phyloP scores from a whole-genome alignment of 208 protist species.

The Acanthamoeba healyi region DNA sequence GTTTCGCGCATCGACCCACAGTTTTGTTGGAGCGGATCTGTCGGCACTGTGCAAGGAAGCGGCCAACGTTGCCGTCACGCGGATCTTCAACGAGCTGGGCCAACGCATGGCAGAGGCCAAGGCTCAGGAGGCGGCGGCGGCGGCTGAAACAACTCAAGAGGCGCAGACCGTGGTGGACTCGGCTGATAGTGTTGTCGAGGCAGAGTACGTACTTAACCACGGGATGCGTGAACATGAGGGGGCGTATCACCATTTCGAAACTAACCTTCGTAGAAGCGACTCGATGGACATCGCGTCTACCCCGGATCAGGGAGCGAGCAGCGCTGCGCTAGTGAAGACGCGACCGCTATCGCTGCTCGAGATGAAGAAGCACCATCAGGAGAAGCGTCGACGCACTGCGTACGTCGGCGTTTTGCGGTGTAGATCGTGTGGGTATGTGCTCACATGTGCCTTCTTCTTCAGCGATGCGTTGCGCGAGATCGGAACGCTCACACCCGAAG shows the following conservation, averaged over 20 bases:
- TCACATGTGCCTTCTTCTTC: not conserved
- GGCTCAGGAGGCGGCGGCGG: not conserved
- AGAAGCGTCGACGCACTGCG: constrained; percentile 22
- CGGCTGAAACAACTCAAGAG: not conserved
- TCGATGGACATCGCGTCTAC: constrained; percentile 1
- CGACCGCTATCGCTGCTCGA: not conserved
- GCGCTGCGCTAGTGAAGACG: not conserved
- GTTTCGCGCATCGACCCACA: constrained; percentile 77
- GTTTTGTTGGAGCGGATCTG: constrained; percentile 98
- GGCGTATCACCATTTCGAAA: too few relatives aligned
- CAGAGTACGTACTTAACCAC: not conserved
- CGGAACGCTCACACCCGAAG: constrained; percentile 71
- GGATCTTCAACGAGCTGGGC: constrained; percentile 82
- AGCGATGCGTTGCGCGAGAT: not conserved
- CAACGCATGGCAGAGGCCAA: not conserved
- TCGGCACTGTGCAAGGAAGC: constrained; percentile 96
- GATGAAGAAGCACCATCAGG: not conserved
- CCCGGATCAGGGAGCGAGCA: not conserved
- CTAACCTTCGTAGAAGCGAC: not conserved
- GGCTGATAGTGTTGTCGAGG: too few relatives aligned
- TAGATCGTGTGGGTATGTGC: not conserved
- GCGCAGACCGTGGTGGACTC: not conserved
- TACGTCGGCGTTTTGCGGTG: not conserved
- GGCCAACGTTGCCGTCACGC: constrained; percentile 87
- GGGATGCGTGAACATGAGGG: too few relatives aligned